Evolutionary conservation across 192 early-diverging fungal genomes (phyloP).

Genomic region (Coemansia interrupta): DNA sequence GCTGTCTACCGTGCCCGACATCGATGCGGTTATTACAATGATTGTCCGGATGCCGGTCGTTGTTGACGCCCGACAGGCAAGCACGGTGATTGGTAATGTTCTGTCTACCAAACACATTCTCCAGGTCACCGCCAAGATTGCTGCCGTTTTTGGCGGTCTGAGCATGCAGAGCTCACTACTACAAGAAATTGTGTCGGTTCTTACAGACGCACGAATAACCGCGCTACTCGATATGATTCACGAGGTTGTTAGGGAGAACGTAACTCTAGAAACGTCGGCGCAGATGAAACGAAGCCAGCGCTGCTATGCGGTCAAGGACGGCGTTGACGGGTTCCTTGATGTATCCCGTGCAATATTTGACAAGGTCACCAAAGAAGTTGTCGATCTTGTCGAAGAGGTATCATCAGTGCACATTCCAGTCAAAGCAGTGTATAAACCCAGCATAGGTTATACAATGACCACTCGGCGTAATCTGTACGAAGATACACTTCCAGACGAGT

Average conservation of each 20-base stretch:
- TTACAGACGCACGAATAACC: conserved; percentile 41
- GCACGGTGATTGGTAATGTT: conserved; percentile 64
- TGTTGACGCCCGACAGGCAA: conserved; percentile 56
- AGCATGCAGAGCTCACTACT: conserved; percentile 46
- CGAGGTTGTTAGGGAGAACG: conserved; percentile 66
- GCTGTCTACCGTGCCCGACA: conserved; percentile 53
- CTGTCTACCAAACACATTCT: conserved; percentile 68
- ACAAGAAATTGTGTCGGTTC: conserved; percentile 41
- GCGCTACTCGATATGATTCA: conserved; percentile 56
- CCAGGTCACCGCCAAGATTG: conserved; percentile 45
- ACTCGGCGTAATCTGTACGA: conserved; percentile 43
- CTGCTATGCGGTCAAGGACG: conserved; percentile 82
- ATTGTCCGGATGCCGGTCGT: conserved; percentile 51
- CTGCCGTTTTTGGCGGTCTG: conserved; percentile 21
- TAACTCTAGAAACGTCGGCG: conserved; percentile 67
- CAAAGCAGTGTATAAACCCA: conserved; percentile 62
- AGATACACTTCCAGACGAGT: conserved; percentile 58
- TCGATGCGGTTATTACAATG: conserved; percentile 58
- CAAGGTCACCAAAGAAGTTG: conserved; percentile 38
- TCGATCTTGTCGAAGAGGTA: conserved; percentile 50
- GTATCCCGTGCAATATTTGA: conserved; percentile 55
- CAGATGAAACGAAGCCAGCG: conserved; percentile 76
- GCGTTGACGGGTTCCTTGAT: conserved; percentile 81
- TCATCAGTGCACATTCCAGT: conserved; percentile 57
- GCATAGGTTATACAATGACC: conserved; percentile 62